Base-by-base conservation (phyloP, 352 stramenopile genomes). In the Phytophthora pisi region DNA sequence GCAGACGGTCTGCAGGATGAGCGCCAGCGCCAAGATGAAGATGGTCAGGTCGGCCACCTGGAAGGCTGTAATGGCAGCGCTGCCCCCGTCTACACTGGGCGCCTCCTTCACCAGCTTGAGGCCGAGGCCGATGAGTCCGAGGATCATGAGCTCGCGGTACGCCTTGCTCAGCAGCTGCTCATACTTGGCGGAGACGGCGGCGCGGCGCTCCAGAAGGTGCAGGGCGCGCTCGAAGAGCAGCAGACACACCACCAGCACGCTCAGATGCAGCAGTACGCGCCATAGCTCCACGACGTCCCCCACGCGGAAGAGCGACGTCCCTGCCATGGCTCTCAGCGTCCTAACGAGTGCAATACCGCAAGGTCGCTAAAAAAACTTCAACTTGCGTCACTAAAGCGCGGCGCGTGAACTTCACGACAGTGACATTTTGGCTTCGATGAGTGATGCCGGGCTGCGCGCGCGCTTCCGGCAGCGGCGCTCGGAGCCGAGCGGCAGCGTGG, bases 151-250 rank as follows among this genome's bases (percentile, higher is more conserved):
- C 40, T 89, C 80, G 42, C 71, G 67, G 36, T 78, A 89, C 18
- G 72, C 71, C 61, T 90, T 90, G 69, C 66, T 84, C 43, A 90
- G 60, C 62, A 90, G 75, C 42, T 88, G 70, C 56, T 84, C 52
- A 51, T 88, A 90, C 62, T 87, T 90, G 34, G 62, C 65, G 50
- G 77, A 84, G 46, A 64, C 56, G 7, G 72, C 53, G n/a, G 79
- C 56, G 18, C 71, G 59, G 36, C 77, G 72, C 54, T 79, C 72
- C 5, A 87, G 56, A 18, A 50, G 31, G 50, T 90, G 82, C 28
- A 88, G 59, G 23, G 23, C 38, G 3, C 56, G 61, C 68, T 90
- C 82, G 5, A 87, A 71, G 6, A 78, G 10, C 36, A 88, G 57
- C 50, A 90, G 45, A 31, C 47, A 81, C 5, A 70, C 20, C 23